Conservation (phyloP, 768 basidiomycete species). For the Rhodotorula graminis region DNA sequence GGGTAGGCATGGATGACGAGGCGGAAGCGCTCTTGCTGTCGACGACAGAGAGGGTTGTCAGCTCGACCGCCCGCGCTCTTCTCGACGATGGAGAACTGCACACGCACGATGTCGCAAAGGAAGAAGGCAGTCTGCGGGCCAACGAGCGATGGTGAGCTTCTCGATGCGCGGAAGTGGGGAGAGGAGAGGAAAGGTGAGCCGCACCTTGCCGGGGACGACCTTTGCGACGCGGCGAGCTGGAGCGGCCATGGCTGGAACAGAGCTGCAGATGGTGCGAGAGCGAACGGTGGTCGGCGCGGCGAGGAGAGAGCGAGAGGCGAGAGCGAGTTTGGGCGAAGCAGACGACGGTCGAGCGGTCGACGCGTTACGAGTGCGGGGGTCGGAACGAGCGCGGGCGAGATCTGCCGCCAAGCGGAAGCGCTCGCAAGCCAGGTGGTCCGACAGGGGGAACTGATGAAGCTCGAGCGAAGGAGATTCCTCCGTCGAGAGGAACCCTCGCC, state of each 20-base stretch:
- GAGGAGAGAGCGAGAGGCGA: background rate
- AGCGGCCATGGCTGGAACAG: background rate
- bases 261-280: background rate
- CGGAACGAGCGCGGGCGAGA: too few species aligned
- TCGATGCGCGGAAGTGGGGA: background rate
- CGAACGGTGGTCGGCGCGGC: too few species aligned
- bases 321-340: too few species aligned
- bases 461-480: too few species aligned
- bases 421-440: too few species aligned
- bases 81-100: slow-evolving; percentile 45
- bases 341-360: too few species aligned
- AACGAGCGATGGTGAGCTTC: background rate
- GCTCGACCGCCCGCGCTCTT: background rate
- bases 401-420: too few species aligned
- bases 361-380: too few species aligned
- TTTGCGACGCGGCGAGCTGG: background rate
- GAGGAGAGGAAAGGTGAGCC: background rate
- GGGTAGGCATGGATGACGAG: slow-evolving; percentile 64
- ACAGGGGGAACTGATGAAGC: too few species aligned
- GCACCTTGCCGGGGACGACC: slow-evolving; percentile 10
- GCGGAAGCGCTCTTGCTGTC: slow-evolving; percentile 40
- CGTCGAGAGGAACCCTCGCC: too few species aligned
- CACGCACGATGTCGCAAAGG: slow-evolving; percentile 79
- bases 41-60: slow-evolving; percentile 45
- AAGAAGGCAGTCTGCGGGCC: slow-evolving; percentile 56